phyloP scores from a whole-genome alignment of 2,329 filamentous ascomycete species.

The Colletotrichum sp. region DNA sequence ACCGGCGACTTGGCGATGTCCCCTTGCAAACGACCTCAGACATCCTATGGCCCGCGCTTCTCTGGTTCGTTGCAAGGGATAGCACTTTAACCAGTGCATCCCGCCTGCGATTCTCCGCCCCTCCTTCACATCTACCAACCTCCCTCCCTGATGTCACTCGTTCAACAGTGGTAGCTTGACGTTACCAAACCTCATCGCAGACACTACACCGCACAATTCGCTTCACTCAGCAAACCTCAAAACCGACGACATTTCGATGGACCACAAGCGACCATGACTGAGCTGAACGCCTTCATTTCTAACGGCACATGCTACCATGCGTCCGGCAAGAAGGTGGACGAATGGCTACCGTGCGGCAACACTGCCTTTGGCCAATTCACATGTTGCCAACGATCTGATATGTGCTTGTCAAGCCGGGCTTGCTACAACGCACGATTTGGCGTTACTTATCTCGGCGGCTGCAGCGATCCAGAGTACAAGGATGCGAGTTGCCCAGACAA shows the following conservation, averaged over 20 bases:
- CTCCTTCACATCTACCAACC: not conserved
- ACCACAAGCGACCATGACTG: slow-evolving; percentile 5
- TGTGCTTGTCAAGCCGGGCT: slow-evolving; percentile 33
- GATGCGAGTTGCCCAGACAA: slow-evolving; percentile 39
- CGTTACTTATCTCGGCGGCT: slow-evolving; percentile 42
- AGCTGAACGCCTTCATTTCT: slow-evolving; percentile 29
- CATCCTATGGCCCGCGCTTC: not conserved
- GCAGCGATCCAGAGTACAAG: slow-evolving; percentile 36
- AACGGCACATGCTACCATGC: slow-evolving; percentile 38
- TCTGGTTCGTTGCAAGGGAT: not conserved
- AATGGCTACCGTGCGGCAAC: slow-evolving; percentile 39
- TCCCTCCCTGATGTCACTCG: not conserved
- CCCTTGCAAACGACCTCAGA: not conserved
- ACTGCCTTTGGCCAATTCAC: slow-evolving; percentile 31
- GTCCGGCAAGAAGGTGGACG: slow-evolving; percentile 5
- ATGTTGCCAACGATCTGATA: slow-evolving; percentile 36
- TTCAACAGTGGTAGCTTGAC: not conserved
- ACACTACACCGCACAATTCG: not conserved
- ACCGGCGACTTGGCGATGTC: not conserved
- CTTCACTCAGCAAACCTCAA: not conserved
- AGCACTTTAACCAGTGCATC: not conserved
- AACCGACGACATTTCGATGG: not conserved
- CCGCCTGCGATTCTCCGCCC: not conserved
- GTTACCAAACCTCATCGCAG: not conserved
- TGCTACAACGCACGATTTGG: slow-evolving; percentile 28